phyloP scores from a whole-genome alignment of 257 asterid genomes.

The Misopates orontium region DNA sequence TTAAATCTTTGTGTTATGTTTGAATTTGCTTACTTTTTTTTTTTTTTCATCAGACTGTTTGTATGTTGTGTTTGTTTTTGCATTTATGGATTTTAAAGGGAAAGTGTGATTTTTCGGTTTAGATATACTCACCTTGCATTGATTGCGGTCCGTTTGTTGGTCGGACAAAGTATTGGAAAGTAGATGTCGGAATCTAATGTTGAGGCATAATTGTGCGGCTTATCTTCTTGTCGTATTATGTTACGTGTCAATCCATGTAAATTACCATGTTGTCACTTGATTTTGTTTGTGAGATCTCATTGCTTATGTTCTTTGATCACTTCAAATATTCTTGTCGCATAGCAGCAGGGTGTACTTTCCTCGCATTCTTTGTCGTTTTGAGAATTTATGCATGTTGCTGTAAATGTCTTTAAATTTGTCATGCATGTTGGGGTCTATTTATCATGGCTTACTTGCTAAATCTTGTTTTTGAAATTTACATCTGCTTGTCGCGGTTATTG shows the following conservation, averaged over 20 bases:
- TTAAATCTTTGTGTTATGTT: neutral
- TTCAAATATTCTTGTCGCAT: slow-evolving; percentile 6
- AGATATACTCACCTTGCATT: neutral
- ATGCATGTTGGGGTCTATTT: neutral
- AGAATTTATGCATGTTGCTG: too few relatives aligned
- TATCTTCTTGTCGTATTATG: slow-evolving; percentile 13
- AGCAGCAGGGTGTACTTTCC: neutral
- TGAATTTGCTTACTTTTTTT: neutral
- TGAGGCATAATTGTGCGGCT: neutral
- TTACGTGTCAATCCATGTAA: slow-evolving; percentile 8
- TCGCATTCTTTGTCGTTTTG: neutral
- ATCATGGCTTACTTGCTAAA: slow-evolving; percentile 3
- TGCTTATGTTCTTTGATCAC: slow-evolving; percentile 5
- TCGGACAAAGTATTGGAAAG: slow-evolving; percentile 19
- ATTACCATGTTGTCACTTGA: slow-evolving; percentile 1
- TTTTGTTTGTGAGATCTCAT: slow-evolving; percentile 5
- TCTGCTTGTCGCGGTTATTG: slow-evolving; percentile 1
- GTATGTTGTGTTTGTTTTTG: neutral
- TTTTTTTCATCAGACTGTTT: neutral
- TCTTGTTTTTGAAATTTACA: neutral
- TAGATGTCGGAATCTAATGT: too few relatives aligned
- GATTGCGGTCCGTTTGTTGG: neutral
- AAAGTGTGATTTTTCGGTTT: too few relatives aligned
- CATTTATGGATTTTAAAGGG: too few relatives aligned
- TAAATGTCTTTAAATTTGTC: neutral